These are phyloP conservation scores for Cenchrus fungigraminus DNA, from an alignment of 176 grass and related monocot genomes.

Conservation along the genomic window DNA sequence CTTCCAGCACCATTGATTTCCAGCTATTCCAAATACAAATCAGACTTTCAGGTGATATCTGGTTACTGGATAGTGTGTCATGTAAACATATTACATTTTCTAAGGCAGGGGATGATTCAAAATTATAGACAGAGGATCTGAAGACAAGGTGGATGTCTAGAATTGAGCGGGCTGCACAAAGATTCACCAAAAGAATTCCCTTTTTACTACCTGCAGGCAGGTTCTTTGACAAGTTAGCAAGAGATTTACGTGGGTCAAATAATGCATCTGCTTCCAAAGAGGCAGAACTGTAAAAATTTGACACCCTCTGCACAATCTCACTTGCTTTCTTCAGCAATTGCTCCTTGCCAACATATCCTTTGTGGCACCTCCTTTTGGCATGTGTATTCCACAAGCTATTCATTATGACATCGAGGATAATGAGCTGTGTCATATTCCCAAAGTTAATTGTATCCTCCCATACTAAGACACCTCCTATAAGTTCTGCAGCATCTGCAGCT, in stretches of 20 bases:
- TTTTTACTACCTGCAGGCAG: slow-evolving; percentile 44
- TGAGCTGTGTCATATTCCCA: slow-evolving; percentile 55
- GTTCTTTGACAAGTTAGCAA: slow-evolving; percentile 31
- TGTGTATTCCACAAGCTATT: slow-evolving; percentile 56
- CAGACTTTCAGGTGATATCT: slow-evolving; percentile 49
- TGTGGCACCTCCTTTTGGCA: slow-evolving; percentile 61
- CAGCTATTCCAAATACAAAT: slow-evolving; percentile 57
- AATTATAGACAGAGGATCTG: slow-evolving; percentile 23
- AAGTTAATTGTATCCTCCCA: slow-evolving; percentile 46
- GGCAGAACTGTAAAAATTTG: slow-evolving; percentile 49
- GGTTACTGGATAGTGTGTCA: slow-evolving; percentile 42
- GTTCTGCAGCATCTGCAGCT: slow-evolving; percentile 55
- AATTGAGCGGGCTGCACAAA: slow-evolving; percentile 48
- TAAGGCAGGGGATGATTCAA: slow-evolving; percentile 13
- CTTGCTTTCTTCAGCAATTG: slow-evolving; percentile 53
- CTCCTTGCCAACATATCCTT: slow-evolving; percentile 58
- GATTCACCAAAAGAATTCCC: slow-evolving; percentile 36
- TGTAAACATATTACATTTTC: slow-evolving; percentile 31
- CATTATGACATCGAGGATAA: slow-evolving; percentile 53
- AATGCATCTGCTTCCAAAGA: slow-evolving; percentile 53
- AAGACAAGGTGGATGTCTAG: slow-evolving; percentile 60
- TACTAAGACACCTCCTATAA: slow-evolving; percentile 51
- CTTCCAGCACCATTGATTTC: slow-evolving; percentile 16
- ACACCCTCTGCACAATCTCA: slow-evolving; percentile 45
- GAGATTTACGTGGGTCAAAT: slow-evolving; percentile 40